Percentiles rank a stretch among this genome's conserved stretches.
phyloP scores from a whole-genome alignment of 495 filamentous ascomycete genomes.

The Aspergillus ellipticus region DNA sequence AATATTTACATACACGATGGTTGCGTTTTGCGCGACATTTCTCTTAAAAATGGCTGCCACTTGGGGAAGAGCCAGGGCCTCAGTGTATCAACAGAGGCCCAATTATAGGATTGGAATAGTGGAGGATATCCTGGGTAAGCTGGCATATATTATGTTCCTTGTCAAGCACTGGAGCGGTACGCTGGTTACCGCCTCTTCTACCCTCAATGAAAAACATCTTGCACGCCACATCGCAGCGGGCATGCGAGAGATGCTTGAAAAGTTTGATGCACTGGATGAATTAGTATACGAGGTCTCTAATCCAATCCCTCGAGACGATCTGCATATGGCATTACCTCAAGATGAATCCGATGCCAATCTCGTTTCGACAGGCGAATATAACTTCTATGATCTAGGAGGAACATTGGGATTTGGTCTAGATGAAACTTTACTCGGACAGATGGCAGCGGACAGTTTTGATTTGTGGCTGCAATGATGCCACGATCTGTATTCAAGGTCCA shows the following conservation, averaged over 20 bases:
- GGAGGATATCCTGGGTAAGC: no score
- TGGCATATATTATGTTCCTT: conserved; percentile 23
- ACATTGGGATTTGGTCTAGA: conserved; percentile 5
- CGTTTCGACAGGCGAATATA: conserved; percentile 4
- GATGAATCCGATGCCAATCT: background rate
- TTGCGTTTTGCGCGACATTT: conserved; percentile 37
- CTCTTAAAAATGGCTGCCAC: conserved; percentile 32
- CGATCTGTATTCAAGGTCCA: no score
- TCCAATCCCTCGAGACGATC: background rate
- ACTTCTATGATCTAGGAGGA: conserved; percentile 4
- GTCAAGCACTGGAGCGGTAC: conserved; percentile 21
- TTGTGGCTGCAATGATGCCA: background rate
- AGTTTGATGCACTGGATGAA: background rate
- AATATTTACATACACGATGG: conserved; percentile 43
- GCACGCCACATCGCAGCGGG: conserved; percentile 28
- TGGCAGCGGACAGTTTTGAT: conserved; percentile 7
- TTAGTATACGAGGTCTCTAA: background rate
- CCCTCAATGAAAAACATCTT: conserved; percentile 23
- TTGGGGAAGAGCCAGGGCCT: conserved; percentile 2
- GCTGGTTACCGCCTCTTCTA: conserved; percentile 19
- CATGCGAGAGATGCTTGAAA: conserved; percentile 21
- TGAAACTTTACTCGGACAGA: conserved; percentile 2
- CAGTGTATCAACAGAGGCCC: no score
- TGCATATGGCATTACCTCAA: background rate
- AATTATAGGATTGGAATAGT: no score